phyloP scores from a whole-genome alignment of 345 rosid species.

The Rhodamnia argentea region DNA sequence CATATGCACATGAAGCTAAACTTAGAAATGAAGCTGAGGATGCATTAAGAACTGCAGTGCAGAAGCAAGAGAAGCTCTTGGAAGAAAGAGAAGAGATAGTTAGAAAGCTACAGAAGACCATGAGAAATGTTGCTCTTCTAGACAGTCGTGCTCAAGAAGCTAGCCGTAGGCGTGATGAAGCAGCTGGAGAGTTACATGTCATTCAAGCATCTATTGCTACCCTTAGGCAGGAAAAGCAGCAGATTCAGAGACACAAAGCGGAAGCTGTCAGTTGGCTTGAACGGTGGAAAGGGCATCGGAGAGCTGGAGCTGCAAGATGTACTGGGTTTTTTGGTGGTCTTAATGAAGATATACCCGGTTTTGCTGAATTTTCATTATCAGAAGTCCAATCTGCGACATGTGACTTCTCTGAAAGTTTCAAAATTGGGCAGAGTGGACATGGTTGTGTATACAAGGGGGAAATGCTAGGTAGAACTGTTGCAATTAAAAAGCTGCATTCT shows the following conservation, averaged over 20 bases:
- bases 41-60: constrained; percentile 13
- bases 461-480: constrained; percentile 78
- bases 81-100: constrained; percentile 32
- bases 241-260: constrained; percentile 42
- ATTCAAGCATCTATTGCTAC: constrained; percentile 43
- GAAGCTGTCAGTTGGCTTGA: constrained; percentile 68
- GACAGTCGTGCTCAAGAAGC: constrained; percentile 44
- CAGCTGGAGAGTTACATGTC: constrained; percentile 31
- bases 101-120: constrained; percentile 39
- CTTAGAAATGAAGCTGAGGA: constrained; percentile 41
- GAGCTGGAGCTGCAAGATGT: constrained; percentile 31
- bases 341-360: constrained; percentile 39
- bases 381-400: constrained; percentile 60
- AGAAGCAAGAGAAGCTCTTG: constrained; percentile 32
- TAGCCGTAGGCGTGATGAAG: constrained; percentile 36
- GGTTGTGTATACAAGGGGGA: constrained; percentile 74
- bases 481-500: constrained; percentile 50
- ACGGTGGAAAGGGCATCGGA: constrained; percentile 48
- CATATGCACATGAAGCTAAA: constrained; percentile 28
- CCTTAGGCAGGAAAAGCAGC: constrained; percentile 49
- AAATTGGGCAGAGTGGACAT: constrained; percentile 52
- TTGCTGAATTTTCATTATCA: constrained; percentile 48
- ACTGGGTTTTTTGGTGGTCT: constrained; percentile 24
- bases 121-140: constrained; percentile 43
- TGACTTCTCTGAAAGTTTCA: constrained; percentile 70